Evolutionary conservation across 352 stramenopile genomes (phyloP).

Genomic region (Phytophthora sojae): DNA sequence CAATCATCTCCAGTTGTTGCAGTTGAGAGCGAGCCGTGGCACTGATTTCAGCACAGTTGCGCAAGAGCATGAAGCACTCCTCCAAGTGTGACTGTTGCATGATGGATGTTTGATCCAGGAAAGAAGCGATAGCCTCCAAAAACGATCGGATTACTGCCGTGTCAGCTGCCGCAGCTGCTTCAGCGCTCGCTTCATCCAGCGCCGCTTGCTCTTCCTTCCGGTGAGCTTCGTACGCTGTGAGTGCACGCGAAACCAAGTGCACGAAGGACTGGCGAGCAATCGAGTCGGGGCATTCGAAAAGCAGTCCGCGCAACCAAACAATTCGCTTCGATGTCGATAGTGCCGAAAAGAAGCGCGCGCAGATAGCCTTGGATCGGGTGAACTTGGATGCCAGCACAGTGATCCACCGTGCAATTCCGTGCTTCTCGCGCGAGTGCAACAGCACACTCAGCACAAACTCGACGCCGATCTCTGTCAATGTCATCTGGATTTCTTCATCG

Average conservation of each 20-base stretch:
- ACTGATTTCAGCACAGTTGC: conserved; percentile 77
- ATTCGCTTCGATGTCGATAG: conserved; percentile 64
- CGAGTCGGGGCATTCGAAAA: conserved; percentile 89
- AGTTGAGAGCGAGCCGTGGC: conserved; percentile 57
- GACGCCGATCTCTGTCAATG: conserved; percentile 81
- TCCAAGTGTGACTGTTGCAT: conserved; percentile 87
- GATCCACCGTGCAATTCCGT: conserved; percentile 87
- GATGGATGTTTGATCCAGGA: conserved; percentile 79
- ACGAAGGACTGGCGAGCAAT: conserved; percentile 90
- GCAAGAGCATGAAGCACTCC: conserved; percentile 88
- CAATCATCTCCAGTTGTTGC: conserved; percentile 75
- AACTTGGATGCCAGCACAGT: conserved; percentile 81
- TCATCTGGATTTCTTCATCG: conserved; percentile 72
- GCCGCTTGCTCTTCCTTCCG: conserved; percentile 46
- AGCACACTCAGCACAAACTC: conserved; percentile 91
- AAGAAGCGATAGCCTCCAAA: conserved; percentile 59
- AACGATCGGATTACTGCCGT: conserved; percentile 46
- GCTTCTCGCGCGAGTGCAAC: conserved; percentile 89
- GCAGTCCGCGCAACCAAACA: conserved; percentile 67
- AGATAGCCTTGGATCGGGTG: conserved; percentile 71
- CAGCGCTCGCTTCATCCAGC: conserved; percentile 25
- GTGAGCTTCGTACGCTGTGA: conserved; percentile 74
- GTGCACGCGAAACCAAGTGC: conserved; percentile 75
- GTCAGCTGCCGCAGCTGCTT: conserved; percentile 33
- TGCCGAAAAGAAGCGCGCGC: conserved; percentile 70